Evolutionary conservation across 2,329 filamentous ascomycete genomes (phyloP).

Genomic region (Drechslerella stenobrocha): DNA sequence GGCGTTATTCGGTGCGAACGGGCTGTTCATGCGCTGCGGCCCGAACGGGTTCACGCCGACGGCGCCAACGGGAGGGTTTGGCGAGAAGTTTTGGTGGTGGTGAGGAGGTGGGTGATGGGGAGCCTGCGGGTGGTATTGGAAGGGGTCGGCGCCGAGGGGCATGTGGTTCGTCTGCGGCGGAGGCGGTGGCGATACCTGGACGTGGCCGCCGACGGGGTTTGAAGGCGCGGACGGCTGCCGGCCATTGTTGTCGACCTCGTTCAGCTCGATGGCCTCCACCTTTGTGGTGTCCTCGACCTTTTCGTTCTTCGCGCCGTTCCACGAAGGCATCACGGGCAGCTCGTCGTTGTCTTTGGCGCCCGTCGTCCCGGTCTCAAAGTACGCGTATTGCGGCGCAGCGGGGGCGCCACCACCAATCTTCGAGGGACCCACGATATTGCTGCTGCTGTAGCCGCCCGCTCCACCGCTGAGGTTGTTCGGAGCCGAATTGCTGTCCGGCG

Average conservation of each 20-base stretch:
- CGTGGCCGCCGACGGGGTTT: constrained; percentile 1
- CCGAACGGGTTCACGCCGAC: constrained; percentile 34
- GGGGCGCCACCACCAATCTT: constrained; percentile 21
- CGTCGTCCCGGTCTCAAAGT: constrained; percentile 48
- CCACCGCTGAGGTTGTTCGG: not conserved
- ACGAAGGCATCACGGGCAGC: constrained; percentile 52
- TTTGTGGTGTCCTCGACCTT: constrained; percentile 48
- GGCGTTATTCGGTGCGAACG: constrained; percentile 24
- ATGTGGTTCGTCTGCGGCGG: constrained; percentile 19
- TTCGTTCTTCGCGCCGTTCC: constrained; percentile 49
- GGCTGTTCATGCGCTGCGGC: constrained; percentile 42
- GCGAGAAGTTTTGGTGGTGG: constrained; percentile 32
- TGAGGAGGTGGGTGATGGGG: no score
- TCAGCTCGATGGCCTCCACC: constrained; percentile 43
- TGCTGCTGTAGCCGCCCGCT: no score
- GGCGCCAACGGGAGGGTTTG: constrained; percentile 4
- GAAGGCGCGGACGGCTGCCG: not conserved
- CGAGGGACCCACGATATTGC: no score
- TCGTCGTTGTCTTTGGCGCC: constrained; percentile 49
- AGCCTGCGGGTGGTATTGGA: constrained; percentile 11
- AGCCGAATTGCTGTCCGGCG: not conserved
- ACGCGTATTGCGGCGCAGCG: constrained; percentile 50
- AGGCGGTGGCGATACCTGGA: not conserved
- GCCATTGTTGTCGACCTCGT: constrained; percentile 22
- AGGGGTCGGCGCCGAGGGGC: constrained; percentile 13